A percentile compares a stretch with the other conserved stretches of the same genome.
These are phyloP conservation scores for Aureobasidium sp. DNA, from an alignment of 2,329 filamentous ascomycete species.

Conservation along the genomic window DNA sequence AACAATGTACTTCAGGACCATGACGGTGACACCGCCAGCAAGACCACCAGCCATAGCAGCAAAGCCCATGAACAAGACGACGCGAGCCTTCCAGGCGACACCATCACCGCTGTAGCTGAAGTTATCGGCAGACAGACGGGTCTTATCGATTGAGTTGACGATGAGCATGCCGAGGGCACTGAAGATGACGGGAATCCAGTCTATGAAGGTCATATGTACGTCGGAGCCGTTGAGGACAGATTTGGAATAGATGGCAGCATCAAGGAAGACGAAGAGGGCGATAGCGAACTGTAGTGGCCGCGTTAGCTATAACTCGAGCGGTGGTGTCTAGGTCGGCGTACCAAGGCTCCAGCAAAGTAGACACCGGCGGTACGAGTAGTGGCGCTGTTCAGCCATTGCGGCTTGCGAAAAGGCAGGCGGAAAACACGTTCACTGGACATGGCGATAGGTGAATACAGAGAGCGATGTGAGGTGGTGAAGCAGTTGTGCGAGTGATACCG, in stretches of 20 bases:
- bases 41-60: constrained; percentile 61
- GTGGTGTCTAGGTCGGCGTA: constrained; percentile 32
- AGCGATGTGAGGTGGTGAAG: background rate
- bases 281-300: constrained; percentile 52
- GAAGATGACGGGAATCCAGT: constrained; percentile 67
- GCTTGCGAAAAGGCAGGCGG: constrained; percentile 52
- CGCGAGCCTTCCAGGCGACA: constrained; percentile 62
- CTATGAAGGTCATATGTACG: constrained; percentile 61
- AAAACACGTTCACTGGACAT: constrained; percentile 54
- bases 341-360: constrained; percentile 58
- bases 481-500: background rate
- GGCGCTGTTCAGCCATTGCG: constrained; percentile 59
- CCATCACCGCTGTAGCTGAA: constrained; percentile 59
- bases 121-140: constrained; percentile 54
- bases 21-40: constrained; percentile 58
- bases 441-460: constrained; percentile 5
- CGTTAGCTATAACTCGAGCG: background rate
- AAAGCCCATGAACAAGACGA: constrained; percentile 63
- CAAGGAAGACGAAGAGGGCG: constrained; percentile 63
- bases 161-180: constrained; percentile 63
- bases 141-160: constrained; percentile 66
- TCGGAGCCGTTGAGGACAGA: constrained; percentile 53
- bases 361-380: constrained; percentile 58
- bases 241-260: constrained; percentile 57
- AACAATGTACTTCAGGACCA: constrained; percentile 62